Base-by-base conservation (phyloP, 441 rosid genomes). In the Manihot esculenta region DNA sequence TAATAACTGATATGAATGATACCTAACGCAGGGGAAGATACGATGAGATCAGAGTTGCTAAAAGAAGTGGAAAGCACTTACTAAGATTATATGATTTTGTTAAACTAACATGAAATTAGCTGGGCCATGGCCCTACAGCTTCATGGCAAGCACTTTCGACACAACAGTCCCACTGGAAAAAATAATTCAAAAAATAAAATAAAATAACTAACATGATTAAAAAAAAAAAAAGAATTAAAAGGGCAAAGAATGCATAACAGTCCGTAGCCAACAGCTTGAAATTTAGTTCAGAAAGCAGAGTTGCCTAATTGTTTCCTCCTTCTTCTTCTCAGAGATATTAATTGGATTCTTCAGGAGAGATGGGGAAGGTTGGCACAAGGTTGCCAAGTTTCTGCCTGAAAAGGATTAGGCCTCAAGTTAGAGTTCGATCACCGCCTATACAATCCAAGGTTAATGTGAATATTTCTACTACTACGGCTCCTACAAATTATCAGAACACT, bases 301-400 rank as follows among this genome's bases (percentile, higher is more conserved):
- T 62, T 33, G 27, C 54, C 26, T 74, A 69, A 73, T 77, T 73
- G 51, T 66, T 42, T 20, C 58, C 44, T 42, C 61, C 26, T 57
- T 61, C 75, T 66, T 70, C 76, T 71, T 26, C 76, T 74, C 72
- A n/a, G n/a, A n/a, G n/a, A n/a, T n/a, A n/a, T n/a, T n/a, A n/a
- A n/a, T n/a, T n/a, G n/a, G n/a, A n/a, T n/a, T n/a, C n/a, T 12
- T 55, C 21, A 66, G 18, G 56, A 11, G 42, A 79, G 26, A 84
- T 84, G 89, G 82, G 85, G 64, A 88, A 80, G 77, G 72, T 72
- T 65, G 89, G 86, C 26, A 72, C 84, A 26, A 85, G 81, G 78
- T 66, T 90, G 77, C 90, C 93, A 3, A 82, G 88, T 10, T 91
- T 93, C 77, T 91, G 93, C 64, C 85, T 87, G 18, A 91, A 87